Evolutionary conservation across 768 basidiomycete species (phyloP), one percentile per base, ranked within the genome.

Genomic region (Trametes sanguinea): DNA sequence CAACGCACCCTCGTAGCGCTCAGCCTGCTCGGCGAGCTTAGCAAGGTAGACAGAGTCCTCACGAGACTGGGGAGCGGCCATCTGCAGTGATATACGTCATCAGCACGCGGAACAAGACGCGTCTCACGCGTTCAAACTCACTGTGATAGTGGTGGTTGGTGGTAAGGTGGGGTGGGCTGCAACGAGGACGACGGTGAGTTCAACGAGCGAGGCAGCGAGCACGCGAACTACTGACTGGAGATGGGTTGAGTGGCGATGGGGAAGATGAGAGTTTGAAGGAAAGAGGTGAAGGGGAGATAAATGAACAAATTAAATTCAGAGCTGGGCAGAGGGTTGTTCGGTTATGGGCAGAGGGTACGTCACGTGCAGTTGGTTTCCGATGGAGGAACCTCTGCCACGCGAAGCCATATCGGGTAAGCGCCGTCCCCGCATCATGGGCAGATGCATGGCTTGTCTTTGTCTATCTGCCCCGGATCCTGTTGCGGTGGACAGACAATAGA

Each of bases 21-120:
- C 95, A 72, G 96, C 96, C 83, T 98, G 95, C 84, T 98, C 95
- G 76, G 94, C 94, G 83, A 98, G 94, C 92, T 98, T 98, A 82
- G 96, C 95, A 80, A 97, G 95, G 86, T 98, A 98, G 80, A 98
- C 95, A 72, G 90, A 94, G 79, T 95, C 93, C 87, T 95, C 94
- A 74, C 94, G 93, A 75, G 85, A 81, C 74, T 89, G 88, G 74
- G 30, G 29, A 8, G 87, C 76, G 29, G 67, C 54, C 91, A 92
- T 92, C 89, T 91, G 51, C 40, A 62, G 32, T 11, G 68, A 35
- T 29, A 64, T 71, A 71, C 64, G 71, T 67, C 60, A 60, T 64
- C 37, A 64, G 58, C 63, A 64, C 50, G 58, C 59, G 60, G 48
- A 32, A 54, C 63, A 43, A 7, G 71, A 79, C 75, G 76, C 76